Conservation (phyloP, 306 rosid genomes). For the Myrica gale region DNA sequence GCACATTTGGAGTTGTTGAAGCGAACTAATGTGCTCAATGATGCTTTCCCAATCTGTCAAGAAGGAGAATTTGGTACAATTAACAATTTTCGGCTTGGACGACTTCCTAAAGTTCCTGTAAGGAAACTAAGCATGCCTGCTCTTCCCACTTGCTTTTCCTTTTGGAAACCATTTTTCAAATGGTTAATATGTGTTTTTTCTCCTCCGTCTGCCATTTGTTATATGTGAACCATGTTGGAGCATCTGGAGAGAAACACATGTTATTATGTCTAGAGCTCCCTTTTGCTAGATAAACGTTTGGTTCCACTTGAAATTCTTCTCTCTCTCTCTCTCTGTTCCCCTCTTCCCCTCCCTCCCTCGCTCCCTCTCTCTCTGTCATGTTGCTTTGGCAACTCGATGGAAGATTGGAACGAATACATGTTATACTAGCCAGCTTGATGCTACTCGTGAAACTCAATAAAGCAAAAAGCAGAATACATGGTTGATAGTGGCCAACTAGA, state of each 20-base stretch:
- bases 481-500: neutral
- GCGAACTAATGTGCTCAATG: slow-evolving; percentile 88
- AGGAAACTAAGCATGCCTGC: slow-evolving; percentile 32
- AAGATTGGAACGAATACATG: no score
- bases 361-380: no score
- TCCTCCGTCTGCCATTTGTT: slow-evolving; percentile 1
- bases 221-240: neutral
- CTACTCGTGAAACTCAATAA: no score
- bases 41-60: slow-evolving; percentile 92
- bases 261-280: no score
- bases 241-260: no score
- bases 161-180: slow-evolving; percentile 6
- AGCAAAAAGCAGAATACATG: neutral
- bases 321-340: neutral
- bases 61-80: slow-evolving; percentile 98
- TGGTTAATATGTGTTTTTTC: slow-evolving; percentile 16
- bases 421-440: no score
- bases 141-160: slow-evolving; percentile 19
- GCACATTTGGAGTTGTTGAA: slow-evolving; percentile 92
- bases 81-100: slow-evolving; percentile 94
- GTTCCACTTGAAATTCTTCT: neutral
- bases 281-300: neutral
- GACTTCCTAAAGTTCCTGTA: slow-evolving; percentile 94
- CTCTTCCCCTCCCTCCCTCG: no score
- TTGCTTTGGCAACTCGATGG: no score